These are phyloP conservation scores for Garcia nutans DNA, from an alignment of 345 rosid species.

Conservation along the genomic window DNA sequence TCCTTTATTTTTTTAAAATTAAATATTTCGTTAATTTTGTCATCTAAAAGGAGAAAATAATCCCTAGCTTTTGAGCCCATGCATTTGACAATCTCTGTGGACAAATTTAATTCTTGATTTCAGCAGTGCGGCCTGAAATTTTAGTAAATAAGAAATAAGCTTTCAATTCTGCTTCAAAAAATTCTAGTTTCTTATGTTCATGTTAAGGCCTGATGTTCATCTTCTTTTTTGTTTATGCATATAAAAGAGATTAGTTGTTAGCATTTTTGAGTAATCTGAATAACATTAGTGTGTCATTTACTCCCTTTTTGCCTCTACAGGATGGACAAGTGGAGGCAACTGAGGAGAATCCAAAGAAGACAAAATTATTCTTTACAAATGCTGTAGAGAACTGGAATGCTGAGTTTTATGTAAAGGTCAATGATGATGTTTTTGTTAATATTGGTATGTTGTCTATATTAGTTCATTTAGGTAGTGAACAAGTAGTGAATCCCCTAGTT, in stretches of 20 bases:
- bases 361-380: slow-evolving; percentile 44
- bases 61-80: background rate
- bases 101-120: background rate
- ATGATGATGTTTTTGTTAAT: slow-evolving; percentile 75
- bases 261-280: slow-evolving; percentile 12
- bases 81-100: background rate
- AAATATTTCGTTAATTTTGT: background rate
- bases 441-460: slow-evolving; percentile 47
- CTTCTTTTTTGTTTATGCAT: background rate
- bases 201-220: background rate
- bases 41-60: too few relatives aligned
- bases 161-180: background rate
- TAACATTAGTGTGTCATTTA: background rate
- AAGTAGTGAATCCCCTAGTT: slow-evolving; percentile 1
- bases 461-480: slow-evolving; percentile 7
- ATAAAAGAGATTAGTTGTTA: background rate
- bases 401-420: slow-evolving; percentile 71
- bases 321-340: slow-evolving; percentile 60
- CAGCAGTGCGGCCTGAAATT: background rate
- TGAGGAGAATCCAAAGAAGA: slow-evolving; percentile 51
- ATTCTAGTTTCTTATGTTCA: slow-evolving; percentile 1
- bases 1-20: background rate
- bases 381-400: slow-evolving; percentile 71
- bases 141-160: background rate
- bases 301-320: slow-evolving; percentile 36